Evolutionary conservation across 176 grass and related monocot species (phyloP).

Genomic region (Oryza australiensis): DNA sequence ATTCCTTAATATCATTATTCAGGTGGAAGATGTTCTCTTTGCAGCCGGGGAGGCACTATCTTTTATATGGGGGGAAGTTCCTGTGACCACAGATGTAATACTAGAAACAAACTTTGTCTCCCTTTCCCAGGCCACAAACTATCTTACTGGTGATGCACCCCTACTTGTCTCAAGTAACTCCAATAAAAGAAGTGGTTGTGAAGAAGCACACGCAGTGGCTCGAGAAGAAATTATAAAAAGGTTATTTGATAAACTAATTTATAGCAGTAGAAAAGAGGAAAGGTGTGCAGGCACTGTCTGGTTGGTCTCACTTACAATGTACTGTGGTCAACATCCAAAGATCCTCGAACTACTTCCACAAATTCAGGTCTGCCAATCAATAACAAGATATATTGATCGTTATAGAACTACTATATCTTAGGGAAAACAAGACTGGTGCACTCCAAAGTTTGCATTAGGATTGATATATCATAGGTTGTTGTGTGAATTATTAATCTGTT

Average conservation of each 20-base stretch:
- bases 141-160: conserved; percentile 69
- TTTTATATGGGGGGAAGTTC: conserved; percentile 96
- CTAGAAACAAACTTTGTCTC: conserved; percentile 87
- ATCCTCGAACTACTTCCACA: conserved; percentile 89
- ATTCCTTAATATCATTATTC: conserved; percentile 27
- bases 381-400: conserved; percentile 19
- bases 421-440: no score
- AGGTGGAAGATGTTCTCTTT: conserved; percentile 98
- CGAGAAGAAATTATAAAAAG: conserved; percentile 79
- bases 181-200: conserved; percentile 48
- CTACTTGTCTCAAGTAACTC: conserved; percentile 39
- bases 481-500: not conserved
- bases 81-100: conserved; percentile 74
- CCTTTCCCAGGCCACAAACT: conserved; percentile 83
- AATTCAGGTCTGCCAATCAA: conserved; percentile 68
- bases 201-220: conserved; percentile 58
- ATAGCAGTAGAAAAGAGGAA: conserved; percentile 96
- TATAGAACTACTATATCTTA: not conserved
- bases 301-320: conserved; percentile 94
- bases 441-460: conserved; percentile 5
- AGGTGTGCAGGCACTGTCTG: conserved; percentile 90
- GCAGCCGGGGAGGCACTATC: conserved; percentile 86
- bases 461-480: not conserved
- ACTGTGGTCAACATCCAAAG: conserved; percentile 85
- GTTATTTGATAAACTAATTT: conserved; percentile 81